Conservation (phyloP, 1,284 basidiomycete species). For the Thelephora terrestris region DNA sequence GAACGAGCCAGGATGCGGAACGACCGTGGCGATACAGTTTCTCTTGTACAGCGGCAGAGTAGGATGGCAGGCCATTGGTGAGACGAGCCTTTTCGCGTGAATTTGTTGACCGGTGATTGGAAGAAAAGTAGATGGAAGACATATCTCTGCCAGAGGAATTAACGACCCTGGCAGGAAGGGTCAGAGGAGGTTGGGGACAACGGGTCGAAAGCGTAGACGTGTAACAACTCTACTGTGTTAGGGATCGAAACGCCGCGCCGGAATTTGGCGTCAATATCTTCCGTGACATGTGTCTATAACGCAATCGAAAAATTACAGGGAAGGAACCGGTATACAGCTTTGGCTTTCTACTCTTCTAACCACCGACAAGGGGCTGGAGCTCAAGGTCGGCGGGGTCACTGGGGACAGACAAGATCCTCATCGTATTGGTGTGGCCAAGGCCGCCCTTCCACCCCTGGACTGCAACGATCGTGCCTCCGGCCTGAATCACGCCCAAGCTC, state of each 20-base stretch:
- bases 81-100: conserved; percentile 34
- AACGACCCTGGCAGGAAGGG: conserved; percentile 5
- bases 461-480: conserved; percentile 87
- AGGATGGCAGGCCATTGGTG: conserved; percentile 43
- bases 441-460: conserved; percentile 99
- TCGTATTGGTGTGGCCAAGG: conserved; percentile 85
- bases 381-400: conserved; percentile 78
- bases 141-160: conserved; percentile 27
- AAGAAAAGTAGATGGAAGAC: conserved; percentile 36
- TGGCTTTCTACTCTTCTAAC: conserved; percentile 5
- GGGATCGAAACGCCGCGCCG: conserved; percentile 3
- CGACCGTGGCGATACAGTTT: conserved; percentile 47
- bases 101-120: conserved; percentile 30
- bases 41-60: conserved; percentile 56
- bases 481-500: conserved; percentile 78
- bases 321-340: background rate
- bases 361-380: conserved; percentile 52
- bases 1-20: conserved; percentile 44
- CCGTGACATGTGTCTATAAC: no score
- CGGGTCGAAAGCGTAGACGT: conserved; percentile 4
- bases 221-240: background rate
- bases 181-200: conserved; percentile 7
- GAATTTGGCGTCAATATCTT: background rate
- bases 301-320: no score
- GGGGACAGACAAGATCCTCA: conserved; percentile 76